Evolutionary conservation across 805 yeast species (phyloP), one percentile per base, ranked within the genome.

Genomic region (Teunomyces atbi): DNA sequence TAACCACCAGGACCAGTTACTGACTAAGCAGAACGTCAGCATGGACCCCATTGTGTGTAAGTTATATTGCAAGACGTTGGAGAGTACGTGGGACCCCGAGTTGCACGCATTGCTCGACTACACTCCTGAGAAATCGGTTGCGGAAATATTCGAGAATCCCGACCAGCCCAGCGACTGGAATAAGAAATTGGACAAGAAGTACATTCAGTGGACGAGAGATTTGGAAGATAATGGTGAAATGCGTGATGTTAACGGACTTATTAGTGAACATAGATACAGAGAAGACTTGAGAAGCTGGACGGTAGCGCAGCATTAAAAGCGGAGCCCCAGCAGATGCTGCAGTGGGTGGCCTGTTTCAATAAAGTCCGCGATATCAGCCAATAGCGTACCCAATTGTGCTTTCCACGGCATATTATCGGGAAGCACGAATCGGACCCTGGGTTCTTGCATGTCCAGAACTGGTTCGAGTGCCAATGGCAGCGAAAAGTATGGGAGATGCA

Each of bases 111-210:
- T 66, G 39, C 59, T 70, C 79, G 86, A 67, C 71, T 73, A 61
- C 41, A 71, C 83, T 10, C 92, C 96, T 0, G 76, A 77, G 42
- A 87, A 83, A 47, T 80, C 91, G 51, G 74, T 90, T 8, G 81
- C 82, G 27, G 95, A 89, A 62, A 85, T 91, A 2, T 77, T 88
- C 47, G 74, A 78, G 23, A 86, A 87, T 26, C 86, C 88, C 1
- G 78, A 79, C 19, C 41, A 51, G 19, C 54, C 49, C 11, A 21
- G 42, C 26, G 53, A 51, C 11, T 50, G 48, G 46, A 49, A 51
- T 12, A 48, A 49, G 26, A 46, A 50, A n/a, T 32, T 54, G 23
- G 50, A 48, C 33, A 46, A 48, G 26, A 42, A 47, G 33, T 47
- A 46, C 28, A 28, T 40, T 8, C 53, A 58, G 40, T 39, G 33